Percentiles rank a stretch among this genome's conserved stretches.
Evolutionary conservation across 306 rosid genomes (phyloP).

Genomic region (Astragalus membranaceus): DNA sequence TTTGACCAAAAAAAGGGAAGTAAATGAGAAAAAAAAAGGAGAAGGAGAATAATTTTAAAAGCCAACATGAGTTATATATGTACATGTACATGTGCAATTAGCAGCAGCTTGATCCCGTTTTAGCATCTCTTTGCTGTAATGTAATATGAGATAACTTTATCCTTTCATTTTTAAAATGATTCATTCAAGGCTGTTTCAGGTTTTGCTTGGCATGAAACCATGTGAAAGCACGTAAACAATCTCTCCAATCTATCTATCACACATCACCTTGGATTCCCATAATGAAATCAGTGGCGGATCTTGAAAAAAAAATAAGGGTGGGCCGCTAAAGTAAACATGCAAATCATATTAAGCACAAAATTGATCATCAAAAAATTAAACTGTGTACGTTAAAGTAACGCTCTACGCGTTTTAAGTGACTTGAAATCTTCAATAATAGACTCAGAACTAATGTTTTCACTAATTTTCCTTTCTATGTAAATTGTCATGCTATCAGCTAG

Average conservation of each 20-base stretch:
- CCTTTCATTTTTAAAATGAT: conserved; percentile 16
- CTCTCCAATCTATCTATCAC: not conserved
- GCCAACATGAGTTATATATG: conserved; percentile 10
- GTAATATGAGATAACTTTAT: conserved; percentile 6
- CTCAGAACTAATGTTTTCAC: too few species aligned
- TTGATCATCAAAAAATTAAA: too few species aligned
- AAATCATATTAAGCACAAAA: too few species aligned
- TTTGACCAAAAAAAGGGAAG: not conserved
- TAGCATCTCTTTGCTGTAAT: conserved; percentile 21
- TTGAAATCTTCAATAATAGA: too few species aligned
- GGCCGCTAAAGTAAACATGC: too few species aligned
- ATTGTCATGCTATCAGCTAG: too few species aligned
- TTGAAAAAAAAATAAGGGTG: too few species aligned
- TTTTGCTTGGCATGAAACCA: conserved; percentile 43
- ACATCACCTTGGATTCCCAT: conserved; percentile 14
- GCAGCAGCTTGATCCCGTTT: conserved; percentile 27
- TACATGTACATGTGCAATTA: conserved; percentile 59
- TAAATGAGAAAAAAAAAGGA: not conserved
- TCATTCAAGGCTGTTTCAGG: conserved; percentile 31
- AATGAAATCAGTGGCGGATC: too few species aligned
- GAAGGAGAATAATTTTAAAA: not conserved
- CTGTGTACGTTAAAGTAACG: too few species aligned
- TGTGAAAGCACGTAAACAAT: conserved; percentile 45
- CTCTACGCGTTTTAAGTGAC: too few species aligned
- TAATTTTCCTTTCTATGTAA: too few species aligned